Conservation (phyloP, 1,284 basidiomycete species). For the Ganoderma multipileum region DNA sequence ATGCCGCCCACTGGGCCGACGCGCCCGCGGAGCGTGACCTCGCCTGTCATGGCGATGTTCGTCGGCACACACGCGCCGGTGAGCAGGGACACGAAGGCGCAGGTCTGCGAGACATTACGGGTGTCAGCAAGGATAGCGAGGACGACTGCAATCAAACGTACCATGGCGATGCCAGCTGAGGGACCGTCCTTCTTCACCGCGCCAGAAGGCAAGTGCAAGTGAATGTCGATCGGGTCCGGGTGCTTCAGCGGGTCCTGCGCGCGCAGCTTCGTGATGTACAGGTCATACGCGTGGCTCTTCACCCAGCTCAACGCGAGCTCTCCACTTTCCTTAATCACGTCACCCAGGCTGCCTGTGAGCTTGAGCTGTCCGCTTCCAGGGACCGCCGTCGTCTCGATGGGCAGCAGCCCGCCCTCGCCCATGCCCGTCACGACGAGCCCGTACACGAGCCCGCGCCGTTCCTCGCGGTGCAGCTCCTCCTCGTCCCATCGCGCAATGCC, state of each 20-base stretch:
- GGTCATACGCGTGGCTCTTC: slow-evolving; percentile 82
- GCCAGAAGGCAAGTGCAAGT: slow-evolving; percentile 88
- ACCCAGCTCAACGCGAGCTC: slow-evolving; percentile 90
- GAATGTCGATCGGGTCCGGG: slow-evolving; percentile 77
- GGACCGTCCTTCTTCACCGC: slow-evolving; percentile 93
- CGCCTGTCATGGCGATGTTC: slow-evolving; percentile 84
- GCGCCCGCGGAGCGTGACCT: slow-evolving; percentile 80
- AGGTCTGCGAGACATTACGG: slow-evolving; percentile 52
- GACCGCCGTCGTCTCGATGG: slow-evolving; percentile 80
- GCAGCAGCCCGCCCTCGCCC: slow-evolving; percentile 87
- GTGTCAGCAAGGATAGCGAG: background rate
- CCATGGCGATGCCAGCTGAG: slow-evolving; percentile 89
- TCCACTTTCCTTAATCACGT: slow-evolving; percentile 89
- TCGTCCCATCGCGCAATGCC: slow-evolving; percentile 85
- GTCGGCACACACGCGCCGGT: slow-evolving; percentile 77
- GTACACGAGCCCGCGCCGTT: slow-evolving; percentile 78
- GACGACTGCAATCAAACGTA: slow-evolving; percentile 35
- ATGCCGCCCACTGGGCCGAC: slow-evolving; percentile 87
- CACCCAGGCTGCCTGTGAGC: slow-evolving; percentile 83
- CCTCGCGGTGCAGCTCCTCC: slow-evolving; percentile 78
- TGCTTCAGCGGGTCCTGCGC: slow-evolving; percentile 79
- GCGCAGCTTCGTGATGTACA: slow-evolving; percentile 76
- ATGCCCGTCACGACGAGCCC: slow-evolving; percentile 90
- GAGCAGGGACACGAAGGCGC: slow-evolving; percentile 84
- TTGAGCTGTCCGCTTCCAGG: slow-evolving; percentile 77